Evolutionary conservation across 2,329 filamentous ascomycete species (phyloP).

Genomic region (Trichoderma lentiforme): DNA sequence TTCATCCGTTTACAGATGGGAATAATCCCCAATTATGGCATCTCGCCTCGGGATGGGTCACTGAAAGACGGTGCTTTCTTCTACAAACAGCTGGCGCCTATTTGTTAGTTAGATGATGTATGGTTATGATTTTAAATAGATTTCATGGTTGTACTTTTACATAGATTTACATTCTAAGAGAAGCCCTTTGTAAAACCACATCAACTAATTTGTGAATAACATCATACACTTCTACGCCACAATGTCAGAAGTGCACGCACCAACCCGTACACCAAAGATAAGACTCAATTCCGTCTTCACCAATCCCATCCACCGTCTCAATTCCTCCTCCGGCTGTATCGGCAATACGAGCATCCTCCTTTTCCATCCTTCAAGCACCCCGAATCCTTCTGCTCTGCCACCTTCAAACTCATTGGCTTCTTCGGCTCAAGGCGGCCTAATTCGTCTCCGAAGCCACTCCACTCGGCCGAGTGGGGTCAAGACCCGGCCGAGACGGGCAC

Average conservation of each 20-base stretch:
- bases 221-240: not conserved
- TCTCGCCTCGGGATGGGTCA: constrained; percentile 13
- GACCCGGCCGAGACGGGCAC: not conserved
- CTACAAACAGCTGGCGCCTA: not conserved
- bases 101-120: not conserved
- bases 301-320: not conserved
- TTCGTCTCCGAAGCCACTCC: not conserved
- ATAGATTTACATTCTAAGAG: not conserved
- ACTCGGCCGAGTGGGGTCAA: constrained; percentile 14
- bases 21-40: constrained; percentile 17
- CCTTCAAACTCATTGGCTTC: not conserved
- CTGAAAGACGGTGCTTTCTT: constrained; percentile 18
- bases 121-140: not conserved
- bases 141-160: fast-evolving
- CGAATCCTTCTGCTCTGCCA: not conserved
- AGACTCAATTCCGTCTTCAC: not conserved
- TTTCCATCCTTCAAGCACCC: not conserved
- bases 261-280: not conserved
- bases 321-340: not conserved
- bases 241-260: not conserved
- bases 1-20: not conserved
- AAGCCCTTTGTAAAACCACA: not conserved
- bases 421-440: not conserved
- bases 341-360: constrained; percentile 1
- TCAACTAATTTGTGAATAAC: not conserved